Evolutionary conservation across 1,284 basidiomycete genomes (phyloP).

Genomic region (Marasmius tenuissimus): DNA sequence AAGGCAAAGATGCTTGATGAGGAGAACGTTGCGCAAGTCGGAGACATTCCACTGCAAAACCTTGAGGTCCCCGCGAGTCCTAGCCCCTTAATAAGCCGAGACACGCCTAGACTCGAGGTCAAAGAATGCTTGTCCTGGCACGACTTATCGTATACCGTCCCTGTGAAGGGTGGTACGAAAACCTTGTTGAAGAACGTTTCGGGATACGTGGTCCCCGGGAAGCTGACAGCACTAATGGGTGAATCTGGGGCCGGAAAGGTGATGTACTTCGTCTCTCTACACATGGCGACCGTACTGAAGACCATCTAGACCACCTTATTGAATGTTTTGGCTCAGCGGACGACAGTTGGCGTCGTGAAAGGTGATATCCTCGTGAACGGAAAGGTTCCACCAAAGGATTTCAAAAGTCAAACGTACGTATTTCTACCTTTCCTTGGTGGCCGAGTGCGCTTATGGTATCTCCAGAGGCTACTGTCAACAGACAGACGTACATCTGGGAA

Average conservation of each 20-base stretch:
- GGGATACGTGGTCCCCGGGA: conserved; percentile 80
- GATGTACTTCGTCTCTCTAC: neutral
- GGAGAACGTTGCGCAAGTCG: conserved; percentile 10
- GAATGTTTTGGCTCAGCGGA: conserved; percentile 68
- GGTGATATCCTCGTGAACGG: conserved; percentile 83
- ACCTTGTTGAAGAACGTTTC: conserved; percentile 73
- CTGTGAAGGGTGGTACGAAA: conserved; percentile 44
- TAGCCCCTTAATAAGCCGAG: conserved; percentile 1
- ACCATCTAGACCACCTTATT: conserved; percentile 35
- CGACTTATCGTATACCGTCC: conserved; percentile 62
- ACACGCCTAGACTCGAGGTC: conserved; percentile 24
- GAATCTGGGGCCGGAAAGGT: conserved; percentile 66
- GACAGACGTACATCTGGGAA: conserved; percentile 71
- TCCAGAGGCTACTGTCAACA: conserved; percentile 68
- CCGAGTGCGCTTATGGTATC: neutral
- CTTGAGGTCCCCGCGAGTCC: no score
- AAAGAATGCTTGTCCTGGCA: conserved; percentile 59
- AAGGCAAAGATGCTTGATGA: conserved; percentile 22
- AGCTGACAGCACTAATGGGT: conserved; percentile 69
- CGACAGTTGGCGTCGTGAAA: conserved; percentile 69
- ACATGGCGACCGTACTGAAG: neutral
- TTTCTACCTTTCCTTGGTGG: neutral
- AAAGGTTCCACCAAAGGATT: conserved; percentile 65
- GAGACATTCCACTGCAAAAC: no score
- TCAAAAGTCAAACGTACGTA: conserved; percentile 65